Evolutionary conservation across 116 monocot genomes (phyloP), one percentile per base, ranked within the genome.

Genomic region (Iris pallida): DNA sequence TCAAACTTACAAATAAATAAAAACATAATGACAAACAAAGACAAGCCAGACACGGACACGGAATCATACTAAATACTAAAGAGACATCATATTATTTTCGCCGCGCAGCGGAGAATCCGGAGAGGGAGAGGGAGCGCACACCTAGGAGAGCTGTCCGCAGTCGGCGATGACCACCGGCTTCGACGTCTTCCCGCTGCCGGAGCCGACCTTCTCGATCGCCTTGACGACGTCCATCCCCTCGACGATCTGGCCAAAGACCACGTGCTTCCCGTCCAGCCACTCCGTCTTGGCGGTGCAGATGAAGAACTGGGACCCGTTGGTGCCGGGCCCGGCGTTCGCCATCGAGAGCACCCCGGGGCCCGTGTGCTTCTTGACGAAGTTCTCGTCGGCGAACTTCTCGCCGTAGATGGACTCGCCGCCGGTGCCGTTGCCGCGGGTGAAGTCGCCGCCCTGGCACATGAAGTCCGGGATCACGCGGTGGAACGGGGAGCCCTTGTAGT

Each of bases 391-490:
- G 68, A 92, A 92, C 80, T 88, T 85, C 8, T 78, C 49, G 12
- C 92, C 92, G 74, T 92, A 92, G 81, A 92, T 92, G 41, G 92
- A 92, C 62, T 92, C 92, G 44, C 92, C 92, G 11, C 88, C 92
- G 54, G 88, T 92, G 44, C 92, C 92, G 75, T 92, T 83, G 8
- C 88, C 88, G 51, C 76, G 79, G 15, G 92, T 92, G 85, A 92
- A 92, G 76, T 92, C 92, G 19, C 92, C 92, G 12, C 92, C 92
- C 74, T 92, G 92, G 76, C 92, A 92, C 92, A 92, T 92, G 83
- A 92, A 92, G 0, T 49, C 49, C 2, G 92, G 88, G 83, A 92
- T 92, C 71, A 92, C 85, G 15, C 92, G 82, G 85, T 92, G 91
- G 74, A 92, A 92, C 64, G 72, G 13, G 0, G 91, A 92, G 3